Base-by-base conservation (phyloP, 164 flowering plant species). In the Vitis rupestris region DNA sequence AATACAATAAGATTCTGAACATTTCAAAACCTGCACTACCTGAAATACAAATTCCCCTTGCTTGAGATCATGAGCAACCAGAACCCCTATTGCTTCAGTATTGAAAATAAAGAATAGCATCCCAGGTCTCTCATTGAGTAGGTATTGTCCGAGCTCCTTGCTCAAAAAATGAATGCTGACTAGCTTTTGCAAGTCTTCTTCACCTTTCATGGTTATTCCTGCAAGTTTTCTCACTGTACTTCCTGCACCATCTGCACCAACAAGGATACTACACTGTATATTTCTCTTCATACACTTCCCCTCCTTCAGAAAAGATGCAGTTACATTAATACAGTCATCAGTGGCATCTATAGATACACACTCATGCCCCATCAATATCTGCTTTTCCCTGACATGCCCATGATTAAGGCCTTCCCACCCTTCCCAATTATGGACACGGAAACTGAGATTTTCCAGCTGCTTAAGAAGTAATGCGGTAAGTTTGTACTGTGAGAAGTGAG, bases 51-150 rank as follows among this genome's bases (percentile, higher is more conserved):
- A 93, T 76, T 95, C 99, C 58, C 98, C 98, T 84, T 90, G 82
- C 72, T 83, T 67, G 71, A 93, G 90, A 83, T 93, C 97, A 82
- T 95, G 98, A 61, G 99, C 98, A 72, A 95, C 96, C 70, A 95
- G 92, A 71, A 91, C 92, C 51, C 99, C 98, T 61, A 95, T 95
- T 12, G 86, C 98, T 52, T 90, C 94, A 17, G 88, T 79, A 72
- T 93, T 95, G 80, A 93, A 95, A 68, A 95, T 83, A 77, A 95
- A 95, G 77, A 87, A 95, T 29, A 95, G 82, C 98, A 95, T 95
- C 56, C 97, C 98, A 17, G 99, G 99, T 68, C 89, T 90, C 74
- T 90, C 87, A 55, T 79, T 75, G 11, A 86, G 84, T 65, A 95
- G 82, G 78, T 83, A 93, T 31, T 85, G 70, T 50, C 98, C 99